Percentiles rank a stretch among this genome's conserved stretches.
Evolutionary conservation across 169 alveolate genomes (phyloP).

Genomic region (Plasmodium coatneyi): DNA sequence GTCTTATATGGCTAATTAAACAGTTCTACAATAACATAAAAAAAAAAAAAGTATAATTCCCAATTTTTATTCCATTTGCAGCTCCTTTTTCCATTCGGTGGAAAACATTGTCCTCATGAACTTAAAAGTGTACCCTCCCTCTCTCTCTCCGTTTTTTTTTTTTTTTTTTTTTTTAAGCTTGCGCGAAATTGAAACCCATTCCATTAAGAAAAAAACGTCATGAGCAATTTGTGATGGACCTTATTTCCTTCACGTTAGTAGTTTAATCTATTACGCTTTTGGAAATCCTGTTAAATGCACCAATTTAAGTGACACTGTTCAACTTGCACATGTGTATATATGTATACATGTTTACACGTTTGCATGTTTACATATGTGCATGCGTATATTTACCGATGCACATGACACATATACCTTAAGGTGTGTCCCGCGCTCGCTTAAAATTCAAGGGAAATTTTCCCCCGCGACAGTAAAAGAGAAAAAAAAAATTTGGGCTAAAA

Average conservation of each 20-base stretch:
- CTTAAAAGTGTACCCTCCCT: not conserved
- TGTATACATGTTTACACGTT: not conserved
- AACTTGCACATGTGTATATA: not conserved
- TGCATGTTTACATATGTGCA: not conserved
- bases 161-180: slow-evolving; percentile 9
- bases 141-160: not conserved
- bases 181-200: slow-evolving; percentile 18
- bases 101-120: not conserved
- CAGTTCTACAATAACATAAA: slow-evolving; percentile 4
- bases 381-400: not conserved
- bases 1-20: slow-evolving; percentile 3
- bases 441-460: not conserved
- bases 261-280: not conserved
- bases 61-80: not conserved
- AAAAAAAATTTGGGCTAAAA: slow-evolving; percentile 1
- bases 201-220: slow-evolving; percentile 23
- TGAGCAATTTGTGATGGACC: slow-evolving; percentile 28
- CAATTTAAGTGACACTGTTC: not conserved
- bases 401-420: not conserved
- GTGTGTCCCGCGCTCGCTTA: not conserved
- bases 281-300: not conserved
- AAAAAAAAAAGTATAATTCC: not conserved
- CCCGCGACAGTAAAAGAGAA: slow-evolving; percentile 1
- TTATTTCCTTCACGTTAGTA: slow-evolving; percentile 32
- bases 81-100: not conserved